phyloP scores from a whole-genome alignment of 1,284 basidiomycete species.

The Wallemia ichthyophaga region DNA sequence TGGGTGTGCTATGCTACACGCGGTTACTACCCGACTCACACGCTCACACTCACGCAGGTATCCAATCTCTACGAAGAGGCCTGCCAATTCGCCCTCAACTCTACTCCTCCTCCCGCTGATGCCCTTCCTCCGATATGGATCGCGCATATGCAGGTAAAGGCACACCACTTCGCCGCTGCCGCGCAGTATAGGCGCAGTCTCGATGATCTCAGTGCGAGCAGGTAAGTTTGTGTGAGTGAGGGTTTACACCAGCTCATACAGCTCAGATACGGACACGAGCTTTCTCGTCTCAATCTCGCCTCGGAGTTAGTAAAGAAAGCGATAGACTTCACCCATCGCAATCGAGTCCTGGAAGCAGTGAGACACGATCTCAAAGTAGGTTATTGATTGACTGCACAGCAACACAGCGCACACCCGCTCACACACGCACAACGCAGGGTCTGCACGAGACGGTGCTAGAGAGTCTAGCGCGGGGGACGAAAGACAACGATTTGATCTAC shows the following conservation, averaged over 20 bases:
- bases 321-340: conserved; percentile 34
- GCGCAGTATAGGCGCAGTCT: conserved; percentile 66
- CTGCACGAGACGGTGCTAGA: conserved; percentile 31
- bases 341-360: conserved; percentile 29
- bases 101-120: conserved; percentile 19
- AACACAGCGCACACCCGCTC: not conserved
- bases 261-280: conserved; percentile 47
- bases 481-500: conserved; percentile 92
- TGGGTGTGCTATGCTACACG: too few relatives aligned
- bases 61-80: conserved; percentile 36
- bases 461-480: conserved; percentile 31
- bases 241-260: not conserved
- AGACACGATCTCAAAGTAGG: conserved; percentile 43
- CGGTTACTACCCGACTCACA: not conserved
- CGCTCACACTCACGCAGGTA: conserved; percentile 18
- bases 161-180: conserved; percentile 60
- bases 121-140: conserved; percentile 40
- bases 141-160: conserved; percentile 52
- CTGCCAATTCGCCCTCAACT: conserved; percentile 23
- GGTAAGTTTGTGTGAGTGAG: conserved; percentile 16
- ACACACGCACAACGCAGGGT: conserved; percentile 8
- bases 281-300: conserved; percentile 40
- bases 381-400: conserved; percentile 1
- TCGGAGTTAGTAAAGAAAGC: conserved; percentile 38
- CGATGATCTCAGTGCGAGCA: conserved; percentile 61